Evolutionary conservation across 768 basidiomycete species (phyloP), one percentile per base, ranked within the genome.

Genomic region (Psilocybe cubensis): DNA sequence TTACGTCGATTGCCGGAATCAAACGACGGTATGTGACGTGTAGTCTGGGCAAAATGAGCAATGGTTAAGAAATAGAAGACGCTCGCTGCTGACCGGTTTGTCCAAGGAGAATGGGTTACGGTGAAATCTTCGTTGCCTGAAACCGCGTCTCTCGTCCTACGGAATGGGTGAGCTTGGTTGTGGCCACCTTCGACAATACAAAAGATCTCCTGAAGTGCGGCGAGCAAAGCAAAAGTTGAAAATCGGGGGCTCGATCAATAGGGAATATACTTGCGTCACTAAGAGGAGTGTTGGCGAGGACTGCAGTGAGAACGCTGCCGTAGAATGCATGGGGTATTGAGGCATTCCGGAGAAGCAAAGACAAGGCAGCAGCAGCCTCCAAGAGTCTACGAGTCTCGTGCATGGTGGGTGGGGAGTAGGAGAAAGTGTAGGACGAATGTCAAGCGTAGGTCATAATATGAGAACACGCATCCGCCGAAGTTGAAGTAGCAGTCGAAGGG

Each of bases 171-270:
- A 0, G 79, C 72, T 28, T 76, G 81, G 41, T 74, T 70, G 31
- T 83, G 72, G n/a, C 87, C 84, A 44, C 86, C 85, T 72, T 93
- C 88, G 59, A 92, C 91, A 68, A 94, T 86, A 70, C 92, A 94
- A 61, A 80, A 87, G 52, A 94, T 89, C 73, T 94, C 92, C 92
- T 94, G 71, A 35, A 70, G 57, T 67, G 63, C 24, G 54, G 14
- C 38, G 28, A 29, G 41, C 18, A 50, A 50, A 54, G 35, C 18
- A 50, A 50, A 54, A 41, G 42, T 27, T 31, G 41, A 41, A 49
- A 31, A 42, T 58, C 33, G 38, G 23, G n/a, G 44, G 24, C 14
- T 28, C 4, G 18, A 52, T 21, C 14, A 43, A 55, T 31, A 56
- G 28, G 40, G 14, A 54, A 54, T 54, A 55, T 51, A 79, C 84